Percentiles rank a stretch among this genome's conserved stretches.
Conservation (phyloP, 306 rosid genomes). For the Betula pendula region DNA sequence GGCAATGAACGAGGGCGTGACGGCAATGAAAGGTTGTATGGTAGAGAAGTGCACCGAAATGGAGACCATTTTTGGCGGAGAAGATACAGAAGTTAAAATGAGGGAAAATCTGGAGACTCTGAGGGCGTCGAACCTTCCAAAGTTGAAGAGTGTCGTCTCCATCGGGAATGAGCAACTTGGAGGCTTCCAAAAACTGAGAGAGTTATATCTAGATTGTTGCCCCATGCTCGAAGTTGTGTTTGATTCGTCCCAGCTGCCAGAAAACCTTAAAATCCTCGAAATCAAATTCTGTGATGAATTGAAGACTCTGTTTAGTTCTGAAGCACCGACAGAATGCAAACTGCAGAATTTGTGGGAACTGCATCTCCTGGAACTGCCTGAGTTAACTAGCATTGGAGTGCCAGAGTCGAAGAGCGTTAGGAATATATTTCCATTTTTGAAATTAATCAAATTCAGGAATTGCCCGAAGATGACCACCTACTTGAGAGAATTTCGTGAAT, state of each 20-base stretch:
- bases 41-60: conserved; percentile 28
- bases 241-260: conserved; percentile 11
- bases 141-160: conserved; percentile 16
- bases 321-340: not conserved
- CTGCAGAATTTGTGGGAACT: conserved; percentile 20
- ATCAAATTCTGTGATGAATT: conserved; percentile 37
- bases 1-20: not conserved
- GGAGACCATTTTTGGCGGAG: conserved; percentile 4
- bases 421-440: not conserved
- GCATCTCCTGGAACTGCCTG: conserved; percentile 37
- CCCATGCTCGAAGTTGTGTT: conserved; percentile 28
- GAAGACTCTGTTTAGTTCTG: conserved; percentile 7
- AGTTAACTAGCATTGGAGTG: conserved; percentile 26
- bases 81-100: not conserved
- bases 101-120: conserved; percentile 14
- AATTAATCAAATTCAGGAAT: conserved; percentile 10
- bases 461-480: conserved; percentile 36
- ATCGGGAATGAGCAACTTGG: not conserved
- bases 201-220: conserved; percentile 36
- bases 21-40: conserved; percentile 35
- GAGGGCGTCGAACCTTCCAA: conserved; percentile 43
- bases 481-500: too few relatives aligned
- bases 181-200: conserved; percentile 26
- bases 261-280: conserved; percentile 29
- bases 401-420: not conserved